phyloP scores from a whole-genome alignment of 164 flowering plant genomes.

The Aristolochia fimbriata region DNA sequence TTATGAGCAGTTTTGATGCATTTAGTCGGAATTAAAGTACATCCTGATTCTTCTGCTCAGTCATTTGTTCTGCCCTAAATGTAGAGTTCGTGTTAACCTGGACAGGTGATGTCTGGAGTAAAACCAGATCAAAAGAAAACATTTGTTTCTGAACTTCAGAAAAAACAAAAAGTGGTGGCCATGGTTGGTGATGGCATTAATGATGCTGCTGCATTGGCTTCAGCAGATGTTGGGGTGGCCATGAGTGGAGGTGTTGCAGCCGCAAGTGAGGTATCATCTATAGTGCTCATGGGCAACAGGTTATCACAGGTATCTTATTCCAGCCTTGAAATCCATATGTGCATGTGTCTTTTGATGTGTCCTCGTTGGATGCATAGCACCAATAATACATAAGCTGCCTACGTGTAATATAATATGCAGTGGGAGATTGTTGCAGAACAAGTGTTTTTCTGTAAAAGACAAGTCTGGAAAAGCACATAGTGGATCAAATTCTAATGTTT shows the following conservation, averaged over 20 bases:
- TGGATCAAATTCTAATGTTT: too few relatives aligned
- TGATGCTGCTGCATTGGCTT: slow-evolving; percentile 97
- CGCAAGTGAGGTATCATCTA: slow-evolving; percentile 91
- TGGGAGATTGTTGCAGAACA: too few relatives aligned
- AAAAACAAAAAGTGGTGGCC: slow-evolving; percentile 58
- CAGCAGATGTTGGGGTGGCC: slow-evolving; percentile 80
- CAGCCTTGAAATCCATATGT: too few relatives aligned
- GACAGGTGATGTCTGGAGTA: slow-evolving; percentile 75
- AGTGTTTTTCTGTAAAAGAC: too few relatives aligned
- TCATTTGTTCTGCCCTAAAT: not conserved
- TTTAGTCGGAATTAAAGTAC: not conserved
- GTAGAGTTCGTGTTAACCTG: too few relatives aligned
- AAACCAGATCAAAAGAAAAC: slow-evolving; percentile 81
- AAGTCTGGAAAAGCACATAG: too few relatives aligned
- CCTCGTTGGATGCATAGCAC: too few relatives aligned
- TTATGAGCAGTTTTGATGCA: not conserved
- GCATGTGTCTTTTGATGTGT: too few relatives aligned
- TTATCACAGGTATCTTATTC: slow-evolving; percentile 66
- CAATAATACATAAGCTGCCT: too few relatives aligned
- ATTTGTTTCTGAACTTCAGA: slow-evolving; percentile 64
- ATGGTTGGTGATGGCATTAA: slow-evolving; percentile 99
- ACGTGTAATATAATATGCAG: too few relatives aligned
- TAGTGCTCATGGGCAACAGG: slow-evolving; percentile 82
- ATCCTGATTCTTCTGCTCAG: not conserved
- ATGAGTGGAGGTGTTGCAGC: slow-evolving; percentile 97